Evolutionary conservation across 352 stramenopile species (phyloP), one percentile per base, ranked within the genome.

Genomic region (Phytopythium chamaehyphon): DNA sequence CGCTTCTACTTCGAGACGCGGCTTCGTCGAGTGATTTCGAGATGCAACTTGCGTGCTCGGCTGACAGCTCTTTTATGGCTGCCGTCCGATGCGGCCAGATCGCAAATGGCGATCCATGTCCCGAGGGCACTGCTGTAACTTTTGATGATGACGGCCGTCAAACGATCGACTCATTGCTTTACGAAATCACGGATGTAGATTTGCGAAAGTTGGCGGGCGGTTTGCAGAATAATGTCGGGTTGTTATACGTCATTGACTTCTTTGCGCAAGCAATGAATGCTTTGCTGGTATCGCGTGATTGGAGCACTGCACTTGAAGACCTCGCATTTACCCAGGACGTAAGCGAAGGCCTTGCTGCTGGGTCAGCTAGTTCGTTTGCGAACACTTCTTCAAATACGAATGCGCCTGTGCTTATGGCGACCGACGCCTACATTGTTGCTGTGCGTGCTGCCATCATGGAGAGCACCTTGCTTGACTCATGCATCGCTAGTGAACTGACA

Each of bases 231-330:
- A 81, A 67, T 49, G 44, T 76, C 1, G 64, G 66, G 14, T 44
- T 81, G 40, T 54, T 81, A 5, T 81, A 52, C 40, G 51, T 76
- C 1, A 43, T 77, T 14, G 70, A 77, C 3, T 77, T 69, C 26
- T 77, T 81, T 53, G 54, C 76, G 36, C 58, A 73, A 28, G 62
- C 50, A 12, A 63, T 77, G 55, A 63, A 55, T 10, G 61, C 60
- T 15, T 24, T 77, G 0, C 61, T 81, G 26, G 67, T 57, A 2
- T 45, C 61, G 2, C 54, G 57, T 18, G 61, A 75, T 43, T 81
- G 70, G 67, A 47, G 18, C 0, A 38, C 15, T n/a, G 38, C 64
- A n/a, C 51, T 81, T 1, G 45, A 67, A 22, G 54, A 63, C n/a
- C 40, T 81, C 2, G 57, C 57, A n/a, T 81, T 63, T 38, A 47